Percentiles rank a stretch among this genome's conserved stretches.
Evolutionary conservation across 2,329 filamentous ascomycete genomes (phyloP).

Genomic region (Aspergillus aculeatus): DNA sequence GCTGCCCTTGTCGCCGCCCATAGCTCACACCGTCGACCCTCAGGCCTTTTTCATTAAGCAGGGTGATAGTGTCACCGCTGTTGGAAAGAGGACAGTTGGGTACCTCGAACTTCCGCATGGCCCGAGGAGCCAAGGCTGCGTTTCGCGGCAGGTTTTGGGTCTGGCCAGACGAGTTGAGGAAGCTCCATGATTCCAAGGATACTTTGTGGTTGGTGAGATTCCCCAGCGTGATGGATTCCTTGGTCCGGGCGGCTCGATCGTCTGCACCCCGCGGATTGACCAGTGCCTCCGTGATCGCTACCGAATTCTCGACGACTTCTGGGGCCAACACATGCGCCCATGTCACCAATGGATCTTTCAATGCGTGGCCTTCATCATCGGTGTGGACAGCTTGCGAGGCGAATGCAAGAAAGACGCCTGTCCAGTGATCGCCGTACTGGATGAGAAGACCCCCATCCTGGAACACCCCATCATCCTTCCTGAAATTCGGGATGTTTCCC

Average conservation of each 20-base stretch:
- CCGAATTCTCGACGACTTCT: constrained; percentile 11
- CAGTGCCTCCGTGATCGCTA: constrained; percentile 1
- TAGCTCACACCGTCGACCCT: too few relatives aligned
- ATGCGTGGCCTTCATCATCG: constrained; percentile 14
- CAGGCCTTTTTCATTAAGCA: too few relatives aligned
- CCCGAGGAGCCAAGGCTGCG: too few relatives aligned
- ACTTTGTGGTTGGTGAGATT: constrained; percentile 15
- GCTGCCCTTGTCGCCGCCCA: too few relatives aligned
- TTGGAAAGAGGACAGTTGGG: too few relatives aligned
- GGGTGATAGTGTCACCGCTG: too few relatives aligned
- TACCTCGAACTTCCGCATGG: too few relatives aligned
- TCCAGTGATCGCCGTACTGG: constrained; percentile 13
- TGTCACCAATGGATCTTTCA: background rate
- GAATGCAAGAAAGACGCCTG: constrained; percentile 18
- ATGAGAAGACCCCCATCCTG: constrained; percentile 19
- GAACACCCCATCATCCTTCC: constrained; percentile 13
- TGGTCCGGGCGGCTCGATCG: background rate
- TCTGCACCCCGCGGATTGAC: constrained; percentile 1
- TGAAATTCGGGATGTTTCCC: constrained; percentile 10
- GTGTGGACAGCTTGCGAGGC: constrained; percentile 18
- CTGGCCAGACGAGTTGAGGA: constrained; percentile 15
- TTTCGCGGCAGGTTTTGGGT: constrained; percentile 2
- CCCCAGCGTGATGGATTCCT: constrained; percentile 9
- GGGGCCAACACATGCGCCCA: constrained; percentile 12
- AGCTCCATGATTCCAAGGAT: constrained; percentile 11